Evolutionary conservation across 1,284 basidiomycete species (phyloP), one percentile per base, ranked within the genome.

Genomic region (Cystobasidiaceae sp.): DNA sequence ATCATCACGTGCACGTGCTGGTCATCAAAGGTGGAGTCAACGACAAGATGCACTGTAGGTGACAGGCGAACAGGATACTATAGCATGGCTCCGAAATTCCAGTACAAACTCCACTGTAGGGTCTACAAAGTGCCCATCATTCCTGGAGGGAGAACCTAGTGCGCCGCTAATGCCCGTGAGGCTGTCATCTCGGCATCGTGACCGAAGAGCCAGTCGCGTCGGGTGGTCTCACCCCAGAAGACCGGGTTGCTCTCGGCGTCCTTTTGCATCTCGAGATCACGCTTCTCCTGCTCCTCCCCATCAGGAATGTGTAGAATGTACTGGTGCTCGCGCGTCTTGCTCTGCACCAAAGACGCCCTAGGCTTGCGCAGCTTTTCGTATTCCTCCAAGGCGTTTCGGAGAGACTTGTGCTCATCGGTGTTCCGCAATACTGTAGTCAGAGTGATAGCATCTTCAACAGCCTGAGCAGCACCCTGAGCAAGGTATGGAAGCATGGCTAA

Each of bases 331-430:
- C 74, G 70, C 17, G 77, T 77, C 33, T 70, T 71, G 23, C 68
- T 64, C 7, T 78, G 76, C 13, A 75, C 74, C 74, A 74, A 76
- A 64, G 77, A 77, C 23, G 77, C 75, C 15, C 77, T 68, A 15
- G 75, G 70, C 71, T 78, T 78, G 44, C 77, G 68, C 57, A 78
- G 37, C 37, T 39, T 23, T 72, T 78, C 73, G 63, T 77, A 78
- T 4, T 73, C 69, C 37, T 55, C 19, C 44, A 78, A 68, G 7
- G 76, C 77, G 44, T 66, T 59, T 65, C 71, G 65, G n/a, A 78
- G 66, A 21, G 77, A 73, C 41, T 71, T 72, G 61, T 73, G 72
- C 48, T 43, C 51, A 43, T 66, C 68, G 62, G 75, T 69, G 60
- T 72, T 74, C 58, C 72, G 63, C 25, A 78, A 69, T 0, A 75